A percentile compares a stretch with the other conserved stretches of the same genome.
Conservation (phyloP, 2,329 filamentous ascomycete species). For the Zymoseptoria ardabiliae region DNA sequence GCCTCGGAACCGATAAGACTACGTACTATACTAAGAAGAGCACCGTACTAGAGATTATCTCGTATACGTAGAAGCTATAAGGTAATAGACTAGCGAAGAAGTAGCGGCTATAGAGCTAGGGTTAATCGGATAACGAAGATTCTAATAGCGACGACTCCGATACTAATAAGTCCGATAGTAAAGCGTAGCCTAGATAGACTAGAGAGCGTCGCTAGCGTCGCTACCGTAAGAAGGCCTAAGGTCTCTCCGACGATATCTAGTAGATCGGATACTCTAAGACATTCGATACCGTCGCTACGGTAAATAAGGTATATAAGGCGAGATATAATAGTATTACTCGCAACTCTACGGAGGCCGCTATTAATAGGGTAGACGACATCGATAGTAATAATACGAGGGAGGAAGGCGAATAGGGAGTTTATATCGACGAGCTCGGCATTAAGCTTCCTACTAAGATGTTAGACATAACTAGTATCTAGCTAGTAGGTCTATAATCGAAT, state of each 20-base stretch:
- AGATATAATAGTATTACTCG: background rate
- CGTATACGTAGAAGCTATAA: background rate
- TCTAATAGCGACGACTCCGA: background rate
- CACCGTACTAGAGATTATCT: background rate
- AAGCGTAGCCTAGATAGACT: too few relatives aligned
- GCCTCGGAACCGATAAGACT: background rate
- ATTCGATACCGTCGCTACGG: background rate
- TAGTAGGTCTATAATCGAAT: too few relatives aligned
- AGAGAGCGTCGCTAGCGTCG: too few relatives aligned
- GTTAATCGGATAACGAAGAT: background rate
- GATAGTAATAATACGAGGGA: background rate
- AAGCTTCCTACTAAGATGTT: too few relatives aligned
- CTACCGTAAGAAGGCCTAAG: background rate
- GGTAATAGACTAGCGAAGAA: background rate
- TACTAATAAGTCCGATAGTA: too few relatives aligned
- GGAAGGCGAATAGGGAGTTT: background rate
- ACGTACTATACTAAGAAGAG: slow-evolving; percentile 2
- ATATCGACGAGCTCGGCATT: too few relatives aligned
- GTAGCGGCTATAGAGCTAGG: background rate
- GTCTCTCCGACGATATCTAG: background rate
- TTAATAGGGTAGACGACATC: background rate
- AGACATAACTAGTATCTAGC: too few relatives aligned
- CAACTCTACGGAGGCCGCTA: background rate
- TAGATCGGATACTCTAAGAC: too few relatives aligned
- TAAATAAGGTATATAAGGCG: background rate